Percentiles rank a stretch among this genome's conserved stretches.
These are phyloP conservation scores for Penicillium taxi DNA, from an alignment of 495 filamentous ascomycete species.

Conservation along the genomic window DNA sequence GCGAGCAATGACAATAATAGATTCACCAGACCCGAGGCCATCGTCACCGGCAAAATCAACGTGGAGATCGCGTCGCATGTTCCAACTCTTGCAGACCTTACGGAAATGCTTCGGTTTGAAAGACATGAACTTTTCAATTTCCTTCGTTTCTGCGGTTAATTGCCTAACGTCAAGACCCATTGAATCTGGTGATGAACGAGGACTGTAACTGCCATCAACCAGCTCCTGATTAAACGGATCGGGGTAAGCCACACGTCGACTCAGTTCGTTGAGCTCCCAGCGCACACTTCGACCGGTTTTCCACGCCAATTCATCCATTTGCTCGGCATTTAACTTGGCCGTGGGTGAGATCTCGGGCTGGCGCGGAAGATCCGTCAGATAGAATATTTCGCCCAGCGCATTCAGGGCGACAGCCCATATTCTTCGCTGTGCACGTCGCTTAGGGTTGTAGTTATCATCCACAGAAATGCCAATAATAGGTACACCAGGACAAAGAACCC, in stretches of 20 bases:
- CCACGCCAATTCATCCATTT: slow-evolving; percentile 65
- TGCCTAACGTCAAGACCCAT: slow-evolving; percentile 66
- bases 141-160: slow-evolving; percentile 62
- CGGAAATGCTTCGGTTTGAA: slow-evolving; percentile 73
- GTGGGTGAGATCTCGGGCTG: slow-evolving; percentile 23
- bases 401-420: slow-evolving; percentile 86
- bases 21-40: slow-evolving; percentile 62
- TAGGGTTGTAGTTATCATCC: slow-evolving; percentile 67
- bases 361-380: slow-evolving; percentile 59
- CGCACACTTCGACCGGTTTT: slow-evolving; percentile 63
- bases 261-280: slow-evolving; percentile 74
- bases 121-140: slow-evolving; percentile 69
- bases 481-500: slow-evolving; percentile 86
- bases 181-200: slow-evolving; percentile 59
- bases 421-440: slow-evolving; percentile 57
- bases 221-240: slow-evolving; percentile 56
- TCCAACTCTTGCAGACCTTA: slow-evolving; percentile 76
- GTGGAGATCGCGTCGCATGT: slow-evolving; percentile 79
- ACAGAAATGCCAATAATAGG: slow-evolving; percentile 81
- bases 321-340: slow-evolving; percentile 28
- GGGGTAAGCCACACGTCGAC: slow-evolving; percentile 58
- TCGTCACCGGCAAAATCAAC: slow-evolving; percentile 87
- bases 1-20: slow-evolving; percentile 63
- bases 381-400: slow-evolving; percentile 86
- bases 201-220: slow-evolving; percentile 59